A percentile compares a stretch with the other conserved stretches of the same genome.
Conservation (phyloP, 2,329 filamentous ascomycete genomes). For the Mycosphaerella arachidis region DNA sequence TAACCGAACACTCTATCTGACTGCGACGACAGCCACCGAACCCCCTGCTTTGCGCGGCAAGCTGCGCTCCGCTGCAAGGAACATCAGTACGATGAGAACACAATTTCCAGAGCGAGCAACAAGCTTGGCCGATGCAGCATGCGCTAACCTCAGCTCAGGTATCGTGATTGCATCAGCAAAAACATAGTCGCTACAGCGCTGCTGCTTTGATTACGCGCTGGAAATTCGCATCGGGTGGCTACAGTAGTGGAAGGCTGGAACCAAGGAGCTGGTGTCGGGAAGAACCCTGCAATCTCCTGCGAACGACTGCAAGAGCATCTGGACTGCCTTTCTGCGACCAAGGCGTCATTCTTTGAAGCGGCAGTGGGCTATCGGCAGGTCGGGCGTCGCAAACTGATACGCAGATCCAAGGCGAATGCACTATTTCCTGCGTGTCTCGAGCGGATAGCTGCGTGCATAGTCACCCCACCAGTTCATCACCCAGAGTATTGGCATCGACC, state of each 20-base stretch:
- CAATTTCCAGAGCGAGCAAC: constrained; percentile 17
- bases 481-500: constrained; percentile 15
- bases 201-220: constrained; percentile 27
- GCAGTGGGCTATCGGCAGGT: constrained; percentile 15
- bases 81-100: constrained; percentile 21
- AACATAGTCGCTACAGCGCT: constrained; percentile 27
- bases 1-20: constrained; percentile 20
- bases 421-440: constrained; percentile 32
- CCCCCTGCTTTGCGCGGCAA: constrained; percentile 16
- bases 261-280: constrained; percentile 29
- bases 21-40: constrained; percentile 19
- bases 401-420: constrained; percentile 26
- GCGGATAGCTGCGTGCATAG: constrained; percentile 31
- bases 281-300: constrained; percentile 37
- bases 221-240: constrained; percentile 27
- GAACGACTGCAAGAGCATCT: constrained; percentile 33
- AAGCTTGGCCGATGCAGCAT: constrained; percentile 15
- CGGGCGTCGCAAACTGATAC: constrained; percentile 23
- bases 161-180: constrained; percentile 21
- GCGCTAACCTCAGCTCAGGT: constrained; percentile 20
- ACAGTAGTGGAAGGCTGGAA: constrained; percentile 32
- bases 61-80: constrained; percentile 17
- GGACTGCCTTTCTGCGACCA: constrained; percentile 19
- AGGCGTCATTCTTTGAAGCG: constrained; percentile 21
- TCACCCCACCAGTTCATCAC: constrained; percentile 23